Evolutionary conservation across 2,329 filamentous ascomycete genomes (phyloP), one percentile per base, ranked within the genome.

Genomic region (Thelonectria blattea): DNA sequence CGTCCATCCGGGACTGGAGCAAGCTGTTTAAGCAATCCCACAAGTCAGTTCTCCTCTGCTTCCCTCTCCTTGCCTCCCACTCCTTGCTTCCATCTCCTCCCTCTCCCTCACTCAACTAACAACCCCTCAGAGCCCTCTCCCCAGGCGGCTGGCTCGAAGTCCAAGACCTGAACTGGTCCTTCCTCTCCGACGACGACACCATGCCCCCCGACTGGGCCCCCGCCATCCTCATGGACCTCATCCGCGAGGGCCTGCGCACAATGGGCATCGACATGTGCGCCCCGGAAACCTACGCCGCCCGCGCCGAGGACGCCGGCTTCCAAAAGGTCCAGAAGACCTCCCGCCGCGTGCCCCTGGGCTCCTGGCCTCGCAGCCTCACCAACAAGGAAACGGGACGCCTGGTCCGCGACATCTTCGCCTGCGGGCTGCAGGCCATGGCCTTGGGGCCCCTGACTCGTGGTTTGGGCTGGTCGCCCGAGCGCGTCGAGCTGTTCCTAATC

Each of bases 111-210:
- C 22, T n/a, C 17, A 5, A 27, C 37, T 27, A n/a, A 27, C 10
- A 32, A 15, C n/a, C 7, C 9, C 30, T 20, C 52, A 65, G 63
- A 15, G 56, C 56, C 14, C 60, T 80, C 0, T 72, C 72, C 39
- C 80, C 80, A 0, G 79, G 80, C 41, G 80, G 79, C 51, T 80
- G 77, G 73, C 71, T 81, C 34, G 79, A 83, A 64, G 71, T 79
- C n/a, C 75, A 78, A 42, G 71, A 73, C 10, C 56, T 65, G 20
- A 58, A 59, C 12, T 65, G 65, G 53, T 50, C 61, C 15, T 52
- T 66, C 14, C 27, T 45, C 2, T 71, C 65, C 52, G 70, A 71
- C 27, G 71, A 73, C 42, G 66, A 52, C 15, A 65, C 69, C n/a
- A 58, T 72, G 17, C 64, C 70, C 5, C 48, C 56, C 2, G 61